Evolutionary conservation across 176 grass and related monocot species (phyloP).

Genomic region (Hordeum vulgare): MorexV3_pseudomolecules_assembly NC_058519.1:586930173-586930672

Average conservation of each 20-base stretch:
- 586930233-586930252: slow-evolving; percentile 85
- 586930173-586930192: not conserved
- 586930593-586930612: too few species aligned
- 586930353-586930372: slow-evolving; percentile 90
- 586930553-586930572: not conserved
- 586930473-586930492: slow-evolving; percentile 2
- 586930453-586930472: slow-evolving; percentile 4
- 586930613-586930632: too few species aligned
- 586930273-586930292: slow-evolving; percentile 23
- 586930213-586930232: slow-evolving; percentile 91
- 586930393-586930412: slow-evolving; percentile 74
- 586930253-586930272: slow-evolving; percentile 54
- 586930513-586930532: not conserved
- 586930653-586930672: too few species aligned
- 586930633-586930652: too few species aligned
- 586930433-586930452: slow-evolving; percentile 79
- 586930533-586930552: not conserved
- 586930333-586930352: slow-evolving; percentile 65
- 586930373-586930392: slow-evolving; percentile 69
- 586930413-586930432: slow-evolving; percentile 93
- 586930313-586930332: not conserved
- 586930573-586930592: not conserved
- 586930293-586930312: slow-evolving; percentile 2
- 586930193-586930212: slow-evolving; percentile 74
- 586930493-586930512: not conserved